Evolutionary conservation across 441 rosid species (phyloP), one percentile per base, ranked within the genome.

Genomic region (Adansonia gregorii): DNA sequence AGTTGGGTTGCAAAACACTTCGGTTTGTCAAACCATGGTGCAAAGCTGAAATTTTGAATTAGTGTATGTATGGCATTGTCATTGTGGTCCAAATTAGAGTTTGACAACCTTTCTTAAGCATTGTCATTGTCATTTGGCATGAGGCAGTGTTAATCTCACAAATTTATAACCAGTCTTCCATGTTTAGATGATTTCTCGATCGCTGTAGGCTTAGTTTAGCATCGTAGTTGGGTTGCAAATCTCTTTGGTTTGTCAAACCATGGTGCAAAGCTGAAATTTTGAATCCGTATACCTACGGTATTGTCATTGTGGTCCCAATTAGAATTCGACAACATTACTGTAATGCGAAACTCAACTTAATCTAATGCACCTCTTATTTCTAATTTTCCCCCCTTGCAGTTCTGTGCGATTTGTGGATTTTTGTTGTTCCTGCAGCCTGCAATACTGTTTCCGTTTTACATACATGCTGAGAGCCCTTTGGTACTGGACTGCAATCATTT

Each of bases 341-440:
- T 24, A 24, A 49, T 14, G 59, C 0, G 1, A 27, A 69, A 27
- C 0, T 3, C 24, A 35, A 27, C 9, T 52, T 31, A 59, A n/a
- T 45, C 48, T 75, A 65, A 15, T 76, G 43, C 55, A 31, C 14
- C 17, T 35, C 73, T 65, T 52, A 39, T 73, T 45, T 76, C 79
- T 76, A 67, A 8, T 75, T 67, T 35, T 10, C 1, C 14, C n/a
- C 63, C 14, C 66, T 73, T 67, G 41, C 11, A 93, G 98, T 84
- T 90, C 19, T 93, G 91, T 85, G 94, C 87, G 73, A 83, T 85
- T 49, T 95, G 98, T 70, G 94, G 86, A 63, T 76, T 87, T 41
- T 45, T 77, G 64, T 79, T 93, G 78, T 84, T 90, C 79, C 67
- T 91, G 54, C 80, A 91, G 80, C 98, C 98, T 9, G 61, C 79